Evolutionary conservation across 176 grass and related monocot genomes (phyloP), one percentile per base, ranked within the genome.

Genomic region (Bolboschoenus planiculmis): DNA sequence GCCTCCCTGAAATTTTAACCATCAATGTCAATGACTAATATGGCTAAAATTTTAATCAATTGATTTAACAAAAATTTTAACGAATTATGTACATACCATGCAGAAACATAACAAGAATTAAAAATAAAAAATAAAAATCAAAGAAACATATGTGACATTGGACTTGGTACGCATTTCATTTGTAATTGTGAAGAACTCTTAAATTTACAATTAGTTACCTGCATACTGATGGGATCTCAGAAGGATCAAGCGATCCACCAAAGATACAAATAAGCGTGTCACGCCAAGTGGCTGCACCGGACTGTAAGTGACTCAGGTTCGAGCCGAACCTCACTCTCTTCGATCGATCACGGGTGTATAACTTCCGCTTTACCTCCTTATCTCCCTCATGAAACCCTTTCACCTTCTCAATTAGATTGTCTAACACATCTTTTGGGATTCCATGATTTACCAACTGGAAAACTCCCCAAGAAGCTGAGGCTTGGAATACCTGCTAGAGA

Each of bases 391-490:
- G 24, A 48, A 84, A 84, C 35, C 15, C 37, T 43, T 35, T 55
- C 1, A 44, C 18, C 9, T 33, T 62, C 48, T 79, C 40, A 7
- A 78, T 5, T 18, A 70, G 18, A 0, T 44, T 20, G 7, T 67
- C 31, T 24, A 84, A 18, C 11, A 59, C 27, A 15, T 35, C 18
- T 20, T 26, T 16, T 14, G 71, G 46, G 0, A 88, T 10, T 4
- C 42, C 70, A 63, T 88, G 86, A 62, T 78, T 78, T 15, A 85
- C 84, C 84, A 85, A 7, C 56, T 85, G 86, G 56, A 87, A 75
- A 51, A 87, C 53, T 16, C 61, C 85, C 66, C 56, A 87, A 0
- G 33, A 14, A 27, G 7, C 20, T 11, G 58, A 40, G 0, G 53
- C 78, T 56, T 78, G 4, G 2, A 15, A n/a, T 78, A 51, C 1